Conservation (phyloP, 768 basidiomycete species). For the Tulasnella sp. region DNA sequence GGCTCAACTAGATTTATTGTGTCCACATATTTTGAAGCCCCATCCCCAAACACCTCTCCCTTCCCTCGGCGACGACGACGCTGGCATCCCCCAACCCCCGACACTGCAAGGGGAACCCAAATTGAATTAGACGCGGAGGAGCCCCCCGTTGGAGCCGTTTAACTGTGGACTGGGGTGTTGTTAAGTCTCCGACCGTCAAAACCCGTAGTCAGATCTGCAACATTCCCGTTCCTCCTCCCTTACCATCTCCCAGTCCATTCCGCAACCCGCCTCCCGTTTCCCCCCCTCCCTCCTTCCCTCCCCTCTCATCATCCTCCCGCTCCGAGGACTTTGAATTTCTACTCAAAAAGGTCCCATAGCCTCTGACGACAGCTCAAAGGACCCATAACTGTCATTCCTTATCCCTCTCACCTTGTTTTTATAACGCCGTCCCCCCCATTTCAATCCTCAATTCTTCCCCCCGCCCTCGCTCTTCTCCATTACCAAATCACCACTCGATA, state of each 20-base stretch:
- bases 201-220: background rate
- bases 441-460: background rate
- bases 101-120: background rate
- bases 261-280: background rate
- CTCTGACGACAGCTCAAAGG: slow-evolving; percentile 1
- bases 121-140: background rate
- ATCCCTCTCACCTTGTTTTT: background rate
- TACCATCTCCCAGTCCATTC: background rate
- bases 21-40: background rate
- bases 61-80: background rate
- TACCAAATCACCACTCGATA: background rate
- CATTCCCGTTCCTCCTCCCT: background rate
- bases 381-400: slow-evolving; percentile 1
- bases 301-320: background rate
- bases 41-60: background rate
- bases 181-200: background rate
- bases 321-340: background rate
- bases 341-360: background rate
- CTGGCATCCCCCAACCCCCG: background rate
- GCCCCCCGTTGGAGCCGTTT: background rate
- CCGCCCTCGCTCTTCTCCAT: background rate
- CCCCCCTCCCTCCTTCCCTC: background rate
- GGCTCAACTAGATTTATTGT: background rate
- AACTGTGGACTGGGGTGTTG: background rate
- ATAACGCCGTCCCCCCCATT: background rate